Evolutionary conservation across 2,329 filamentous ascomycete genomes (phyloP), one percentile per base, ranked within the genome.

Genomic region (Rosellinia necatrix): DNA sequence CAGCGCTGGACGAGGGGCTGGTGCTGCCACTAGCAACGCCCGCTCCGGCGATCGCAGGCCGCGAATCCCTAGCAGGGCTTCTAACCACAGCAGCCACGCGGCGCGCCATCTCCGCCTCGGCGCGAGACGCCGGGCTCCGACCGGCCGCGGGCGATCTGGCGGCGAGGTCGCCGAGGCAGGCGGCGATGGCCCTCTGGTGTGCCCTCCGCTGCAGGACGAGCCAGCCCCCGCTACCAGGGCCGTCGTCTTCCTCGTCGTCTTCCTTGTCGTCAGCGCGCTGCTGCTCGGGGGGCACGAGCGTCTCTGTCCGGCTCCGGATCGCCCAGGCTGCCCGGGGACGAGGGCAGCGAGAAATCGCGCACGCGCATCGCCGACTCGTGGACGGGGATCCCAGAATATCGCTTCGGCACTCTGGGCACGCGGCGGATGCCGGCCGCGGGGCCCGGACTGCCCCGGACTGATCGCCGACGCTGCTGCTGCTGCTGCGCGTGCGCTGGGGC

Each of bases 291-390:
- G 2, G 29, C 3, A 12, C 19, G 6, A 12, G 30, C 22, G 5
- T 22, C 21, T 15, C 44, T 44, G 12, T 17, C 13, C 8, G 40
- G 32, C 40, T 44, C 49, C 6, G 40, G 44, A 25, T 49, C 35
- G 44, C 32, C 25, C 6, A 58, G 40, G 6, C 17, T 17, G 17
- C 32, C n/a, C 10, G 47, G n/a, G n/a, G 35, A 22, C 3, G 25
- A n/a, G 2, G 42, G 24, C n/a, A 53, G 24, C 3, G 54, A 54
- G 43, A 60, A 60, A 27, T 58, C 58, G 1, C 24, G 46, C 10
- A 52, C 24, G 1, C 49, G 38, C 8, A 60, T n/a, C 9, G 17
- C 50, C 2, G 50, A 37, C n/a, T 34, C 37, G 1, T 21, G 46
- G 13, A 52, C 24, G 1, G 49, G 38, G 6, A 60, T n/a, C 9